Conservation (phyloP, 129 eudicot genomes). For the Tanacetum coccineum region DNA sequence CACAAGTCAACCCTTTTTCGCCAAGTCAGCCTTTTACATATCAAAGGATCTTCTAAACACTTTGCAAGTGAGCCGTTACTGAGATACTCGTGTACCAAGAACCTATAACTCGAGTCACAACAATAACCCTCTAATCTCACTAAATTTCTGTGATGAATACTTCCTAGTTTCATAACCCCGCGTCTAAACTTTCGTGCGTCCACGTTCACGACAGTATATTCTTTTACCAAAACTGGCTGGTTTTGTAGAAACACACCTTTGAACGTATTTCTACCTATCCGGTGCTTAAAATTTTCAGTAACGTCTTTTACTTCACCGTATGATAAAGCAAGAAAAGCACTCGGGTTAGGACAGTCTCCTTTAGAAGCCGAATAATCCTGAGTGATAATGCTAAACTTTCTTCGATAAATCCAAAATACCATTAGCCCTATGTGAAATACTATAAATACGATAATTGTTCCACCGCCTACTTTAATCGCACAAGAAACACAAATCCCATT, state of each 20-base stretch:
- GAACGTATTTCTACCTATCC: slow-evolving; percentile 40
- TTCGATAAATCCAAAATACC: slow-evolving; percentile 37
- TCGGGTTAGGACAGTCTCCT: slow-evolving; percentile 33
- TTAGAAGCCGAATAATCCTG: slow-evolving; percentile 25
- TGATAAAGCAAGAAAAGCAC: slow-evolving; percentile 35
- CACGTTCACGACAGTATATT: slow-evolving; percentile 30
- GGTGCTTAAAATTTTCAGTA: slow-evolving; percentile 52
- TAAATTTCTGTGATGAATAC: slow-evolving; percentile 60
- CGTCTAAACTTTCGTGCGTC: slow-evolving; percentile 48
- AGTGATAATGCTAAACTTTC: slow-evolving; percentile 22
- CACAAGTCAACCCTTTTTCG: slow-evolving; percentile 53
- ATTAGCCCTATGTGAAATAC: slow-evolving; percentile 42
- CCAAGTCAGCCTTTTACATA: slow-evolving; percentile 55
- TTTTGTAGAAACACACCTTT: slow-evolving; percentile 50
- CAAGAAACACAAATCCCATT: slow-evolving; percentile 41
- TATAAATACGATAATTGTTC: slow-evolving; percentile 35
- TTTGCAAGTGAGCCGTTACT: slow-evolving; percentile 38
- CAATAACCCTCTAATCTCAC: slow-evolving; percentile 61
- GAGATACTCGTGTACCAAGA: slow-evolving; percentile 51
- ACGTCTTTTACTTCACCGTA: slow-evolving; percentile 43
- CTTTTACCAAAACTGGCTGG: slow-evolving; percentile 48
- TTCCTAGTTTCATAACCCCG: slow-evolving; percentile 42
- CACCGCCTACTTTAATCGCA: slow-evolving; percentile 44
- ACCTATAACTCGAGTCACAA: slow-evolving; percentile 44
- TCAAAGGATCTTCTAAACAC: slow-evolving; percentile 49